Conservation (phyloP, 139 green algal species). For the Ulvella scutata region DNA sequence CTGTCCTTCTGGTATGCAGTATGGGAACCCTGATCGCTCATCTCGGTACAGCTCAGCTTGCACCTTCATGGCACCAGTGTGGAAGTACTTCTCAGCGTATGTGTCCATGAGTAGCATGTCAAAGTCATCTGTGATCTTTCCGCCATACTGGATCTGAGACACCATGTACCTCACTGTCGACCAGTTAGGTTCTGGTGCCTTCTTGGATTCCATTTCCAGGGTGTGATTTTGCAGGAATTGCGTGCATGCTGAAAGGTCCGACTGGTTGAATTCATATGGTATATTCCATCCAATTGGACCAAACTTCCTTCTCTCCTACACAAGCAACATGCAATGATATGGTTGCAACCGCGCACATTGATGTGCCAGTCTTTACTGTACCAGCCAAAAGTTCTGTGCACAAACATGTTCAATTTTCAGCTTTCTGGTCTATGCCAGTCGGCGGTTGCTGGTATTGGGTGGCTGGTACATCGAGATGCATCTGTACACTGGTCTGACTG, state of each 20-base stretch:
- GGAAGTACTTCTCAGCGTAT: slow-evolving; percentile 75
- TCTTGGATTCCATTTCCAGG: slow-evolving; percentile 83
- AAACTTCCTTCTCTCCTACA: slow-evolving; percentile 88
- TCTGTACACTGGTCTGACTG: too few species aligned
- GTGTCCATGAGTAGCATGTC: slow-evolving; percentile 86
- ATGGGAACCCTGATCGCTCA: slow-evolving; percentile 38
- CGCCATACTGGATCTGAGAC: slow-evolving; percentile 82
- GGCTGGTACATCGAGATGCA: too few species aligned
- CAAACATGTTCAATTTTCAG: too few species aligned
- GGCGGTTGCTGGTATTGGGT: too few species aligned
- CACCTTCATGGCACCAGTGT: slow-evolving; percentile 11
- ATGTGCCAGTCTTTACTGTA: too few species aligned
- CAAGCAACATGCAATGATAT: too few species aligned
- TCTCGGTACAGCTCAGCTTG: slow-evolving; percentile 48
- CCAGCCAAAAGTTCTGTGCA: too few species aligned
- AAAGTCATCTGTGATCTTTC: slow-evolving; percentile 90
- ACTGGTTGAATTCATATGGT: slow-evolving; percentile 93
- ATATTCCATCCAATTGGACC: slow-evolving; percentile 89
- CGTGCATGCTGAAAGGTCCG: slow-evolving; percentile 68
- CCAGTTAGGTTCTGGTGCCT: slow-evolving; percentile 25
- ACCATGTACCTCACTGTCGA: slow-evolving; percentile 83
- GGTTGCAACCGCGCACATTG: too few species aligned
- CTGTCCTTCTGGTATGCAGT: slow-evolving; percentile 50
- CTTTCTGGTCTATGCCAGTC: too few species aligned
- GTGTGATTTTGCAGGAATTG: slow-evolving; percentile 91